A percentile compares a stretch with the other conserved stretches of the same genome.
Conservation (phyloP, 2,329 filamentous ascomycete genomes). For the Epicoccum sorghinum region DNA sequence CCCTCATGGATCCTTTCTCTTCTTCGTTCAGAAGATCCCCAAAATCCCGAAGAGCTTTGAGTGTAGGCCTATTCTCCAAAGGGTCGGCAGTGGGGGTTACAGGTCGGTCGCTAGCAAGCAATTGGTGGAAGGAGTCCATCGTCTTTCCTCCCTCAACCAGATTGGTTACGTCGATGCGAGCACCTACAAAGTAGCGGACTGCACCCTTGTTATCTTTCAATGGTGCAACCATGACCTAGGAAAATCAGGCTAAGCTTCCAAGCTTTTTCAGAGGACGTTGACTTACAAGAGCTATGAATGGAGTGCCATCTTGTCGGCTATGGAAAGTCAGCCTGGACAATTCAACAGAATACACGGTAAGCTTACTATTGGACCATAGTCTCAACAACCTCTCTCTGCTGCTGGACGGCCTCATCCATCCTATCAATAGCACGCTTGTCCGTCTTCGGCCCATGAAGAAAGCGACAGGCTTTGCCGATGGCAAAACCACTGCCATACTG, state of each 20-base stretch:
- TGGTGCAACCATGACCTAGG: slow-evolving; percentile 64
- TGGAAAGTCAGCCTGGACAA: slow-evolving; percentile 1
- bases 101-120: slow-evolving; percentile 45
- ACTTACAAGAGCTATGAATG: slow-evolving; percentile 71
- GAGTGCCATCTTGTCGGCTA: slow-evolving; percentile 69
- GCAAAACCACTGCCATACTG: slow-evolving; percentile 74
- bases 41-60: slow-evolving; percentile 31
- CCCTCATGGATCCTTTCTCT: slow-evolving; percentile 58
- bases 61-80: slow-evolving; percentile 25
- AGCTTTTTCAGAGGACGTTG: too few species aligned
- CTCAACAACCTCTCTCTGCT: slow-evolving; percentile 71
- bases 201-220: slow-evolving; percentile 68
- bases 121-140: slow-evolving; percentile 63
- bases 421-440: slow-evolving; percentile 65
- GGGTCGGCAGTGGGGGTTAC: slow-evolving; percentile 15
- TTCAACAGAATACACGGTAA: background rate
- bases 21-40: slow-evolving; percentile 44
- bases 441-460: slow-evolving; percentile 75
- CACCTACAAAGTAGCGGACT: slow-evolving; percentile 72
- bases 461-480: slow-evolving; percentile 76
- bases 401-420: slow-evolving; percentile 64
- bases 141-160: slow-evolving; percentile 69
- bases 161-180: slow-evolving; percentile 71
- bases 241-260: slow-evolving; percentile 1
- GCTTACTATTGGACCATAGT: slow-evolving; percentile 72